Base-by-base conservation (phyloP, 2,329 filamentous ascomycete genomes). In the Neopestalotiopsis sp. region DNA sequence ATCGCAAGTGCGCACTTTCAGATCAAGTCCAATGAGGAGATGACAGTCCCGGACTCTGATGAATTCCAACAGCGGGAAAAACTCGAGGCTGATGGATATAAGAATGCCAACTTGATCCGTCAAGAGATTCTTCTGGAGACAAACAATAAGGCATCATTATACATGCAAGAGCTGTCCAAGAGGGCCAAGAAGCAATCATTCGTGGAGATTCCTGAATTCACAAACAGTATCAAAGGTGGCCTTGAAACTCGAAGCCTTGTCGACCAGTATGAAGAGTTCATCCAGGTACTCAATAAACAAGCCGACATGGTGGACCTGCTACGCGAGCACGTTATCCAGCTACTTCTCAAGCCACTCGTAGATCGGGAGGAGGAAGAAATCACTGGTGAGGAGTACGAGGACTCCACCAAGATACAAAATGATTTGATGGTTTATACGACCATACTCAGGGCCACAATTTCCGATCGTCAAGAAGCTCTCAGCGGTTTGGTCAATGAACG, bases 371-470 rank as follows among this genome's bases (percentile, higher is more conserved):
- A 84, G 17, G 81, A 87, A 10, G 94, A 97, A 69, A 87, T 90
- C 2, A 95, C 94, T 12, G 96, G 96, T 30, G 92, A 98, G 69
- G 96, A 98, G 78, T 96, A 97, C 71, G 92, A 94, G 73, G 89
- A 93, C 40, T 97, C 95, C 0, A 94, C 94, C 0, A 93, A 93
- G 78, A 88, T 91, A 60, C 95, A 98, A 80, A 95, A 98, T 70
- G 90, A 97, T 76, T 88, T 98, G 57, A 93, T 95, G 80, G 93
- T 93, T 6, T 97, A 97, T 75, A 92, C 97, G 69, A 90, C 94
- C 76, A 90, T 89, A 9, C 84, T 98, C 34, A 88, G 94, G 69
- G 89, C 92, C 0, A 85, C 92, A 62, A 88, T 96, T 68, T 91
- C 93, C 6, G 95, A 98, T 79, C 90, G 95, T 13, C 89, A 92